These are phyloP conservation scores for Aspergillus tamarii DNA, from an alignment of 2,329 filamentous ascomycete species.

Conservation along the genomic window DNA sequence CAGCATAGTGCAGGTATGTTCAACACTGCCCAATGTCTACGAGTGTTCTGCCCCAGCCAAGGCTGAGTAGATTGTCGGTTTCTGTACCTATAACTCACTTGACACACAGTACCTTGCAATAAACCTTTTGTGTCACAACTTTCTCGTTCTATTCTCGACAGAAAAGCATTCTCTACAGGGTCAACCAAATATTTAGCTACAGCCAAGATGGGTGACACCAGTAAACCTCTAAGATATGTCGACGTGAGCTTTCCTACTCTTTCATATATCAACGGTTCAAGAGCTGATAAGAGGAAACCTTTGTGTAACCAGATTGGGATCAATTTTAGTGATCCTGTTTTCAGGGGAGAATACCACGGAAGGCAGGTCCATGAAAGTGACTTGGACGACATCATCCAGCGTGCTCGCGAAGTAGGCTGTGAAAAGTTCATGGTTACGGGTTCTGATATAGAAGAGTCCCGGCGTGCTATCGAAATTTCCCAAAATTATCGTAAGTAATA, in stretches of 20 bases:
- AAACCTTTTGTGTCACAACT: constrained; percentile 5
- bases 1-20: constrained; percentile 11
- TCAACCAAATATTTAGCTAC: constrained; percentile 6
- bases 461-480: constrained; percentile 73
- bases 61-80: neutral
- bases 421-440: constrained; percentile 91
- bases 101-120: constrained; percentile 11
- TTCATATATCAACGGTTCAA: neutral
- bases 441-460: constrained; percentile 78
- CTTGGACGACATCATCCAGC: constrained; percentile 69
- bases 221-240: constrained; percentile 47
- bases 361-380: constrained; percentile 61
- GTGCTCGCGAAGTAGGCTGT: constrained; percentile 78
- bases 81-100: constrained; percentile 9
- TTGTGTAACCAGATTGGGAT: constrained; percentile 71
- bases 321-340: constrained; percentile 92
- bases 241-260: constrained; percentile 42
- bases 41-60: neutral
- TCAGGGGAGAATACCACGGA: constrained; percentile 80
- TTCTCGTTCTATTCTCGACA: constrained; percentile 8
- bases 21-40: neutral
- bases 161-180: constrained; percentile 16
- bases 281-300: constrained; percentile 18
- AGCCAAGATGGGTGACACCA: constrained; percentile 39
- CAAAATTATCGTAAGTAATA: constrained; percentile 69